A percentile compares a stretch with the other conserved stretches of the same genome.
These are phyloP conservation scores for Termitomyces bulborhizus DNA, from an alignment of 768 basidiomycete species.

Conservation along the genomic window DNA sequence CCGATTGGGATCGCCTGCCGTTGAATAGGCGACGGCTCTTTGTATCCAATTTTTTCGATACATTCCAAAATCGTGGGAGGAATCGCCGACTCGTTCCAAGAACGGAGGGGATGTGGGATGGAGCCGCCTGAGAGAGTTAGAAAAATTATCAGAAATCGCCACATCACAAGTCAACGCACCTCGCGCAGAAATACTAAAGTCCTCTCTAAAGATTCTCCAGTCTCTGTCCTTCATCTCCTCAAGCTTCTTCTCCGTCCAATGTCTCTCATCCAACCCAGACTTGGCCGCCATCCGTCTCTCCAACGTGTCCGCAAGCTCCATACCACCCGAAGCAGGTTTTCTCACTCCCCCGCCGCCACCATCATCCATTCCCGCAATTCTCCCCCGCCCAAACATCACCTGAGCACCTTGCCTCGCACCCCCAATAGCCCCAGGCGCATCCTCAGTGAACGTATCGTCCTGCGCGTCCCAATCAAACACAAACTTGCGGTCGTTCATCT, in stretches of 20 bases:
- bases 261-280: slow-evolving; percentile 84
- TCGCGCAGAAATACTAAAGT: slow-evolving; percentile 92
- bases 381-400: slow-evolving; percentile 84
- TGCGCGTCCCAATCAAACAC: slow-evolving; percentile 99
- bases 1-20: slow-evolving; percentile 99
- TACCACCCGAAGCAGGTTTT: slow-evolving; percentile 25
- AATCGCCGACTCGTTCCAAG: slow-evolving; percentile 86
- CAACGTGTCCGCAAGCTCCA: slow-evolving; percentile 71
- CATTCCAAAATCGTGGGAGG: slow-evolving; percentile 73
- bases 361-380: slow-evolving; percentile 84
- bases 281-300: slow-evolving; percentile 80
- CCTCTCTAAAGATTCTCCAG: slow-evolving; percentile 98
- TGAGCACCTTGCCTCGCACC: slow-evolving; percentile 75
- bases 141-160: not conserved
- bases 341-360: slow-evolving; percentile 43
- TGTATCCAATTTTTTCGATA: slow-evolving; percentile 91
- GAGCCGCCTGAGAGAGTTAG: slow-evolving; percentile 57
- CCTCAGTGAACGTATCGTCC: slow-evolving; percentile 86
- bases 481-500: slow-evolving; percentile 94
- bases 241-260: slow-evolving; percentile 95
- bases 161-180: slow-evolving; percentile 39
- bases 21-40: slow-evolving; percentile 95
- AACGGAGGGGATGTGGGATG: slow-evolving; percentile 90
- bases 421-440: slow-evolving; percentile 67
- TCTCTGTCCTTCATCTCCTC: slow-evolving; percentile 95